Evolutionary conservation across 2,329 filamentous ascomycete species (phyloP).

Genomic region (Cladosporium sp.): DNA sequence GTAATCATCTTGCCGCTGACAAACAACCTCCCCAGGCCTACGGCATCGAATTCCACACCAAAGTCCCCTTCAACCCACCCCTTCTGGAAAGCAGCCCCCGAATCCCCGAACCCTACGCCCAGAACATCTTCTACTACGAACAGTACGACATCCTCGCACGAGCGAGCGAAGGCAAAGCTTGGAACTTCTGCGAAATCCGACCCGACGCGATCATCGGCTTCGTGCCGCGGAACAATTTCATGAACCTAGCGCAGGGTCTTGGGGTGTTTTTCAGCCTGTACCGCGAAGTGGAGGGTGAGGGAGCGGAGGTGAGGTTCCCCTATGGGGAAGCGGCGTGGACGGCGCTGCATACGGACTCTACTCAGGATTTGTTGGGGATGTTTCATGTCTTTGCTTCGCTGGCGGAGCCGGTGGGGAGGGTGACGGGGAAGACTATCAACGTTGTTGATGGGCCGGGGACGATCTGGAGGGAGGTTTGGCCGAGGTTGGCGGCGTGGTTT

Average conservation of each 20-base stretch:
- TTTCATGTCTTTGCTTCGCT: no score
- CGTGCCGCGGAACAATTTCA: slow-evolving; percentile 36
- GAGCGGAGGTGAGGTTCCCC: slow-evolving; percentile 35
- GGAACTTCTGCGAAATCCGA: slow-evolving; percentile 36
- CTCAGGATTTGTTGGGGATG: no score
- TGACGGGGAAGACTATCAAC: no score
- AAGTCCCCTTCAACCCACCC: slow-evolving; percentile 33
- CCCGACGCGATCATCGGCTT: slow-evolving; percentile 39
- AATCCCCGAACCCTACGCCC: slow-evolving; percentile 27
- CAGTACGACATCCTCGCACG: slow-evolving; percentile 34
- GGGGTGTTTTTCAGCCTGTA: slow-evolving; percentile 35
- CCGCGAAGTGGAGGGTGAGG: slow-evolving; percentile 33
- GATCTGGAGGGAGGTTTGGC: no score
- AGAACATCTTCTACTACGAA: slow-evolving; percentile 35
- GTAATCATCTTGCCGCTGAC: not conserved
- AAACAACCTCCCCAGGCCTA: slow-evolving; percentile 24
- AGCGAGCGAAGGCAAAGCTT: slow-evolving; percentile 30
- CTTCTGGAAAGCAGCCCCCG: slow-evolving; percentile 31
- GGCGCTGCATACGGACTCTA: no score
- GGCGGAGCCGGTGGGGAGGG: no score
- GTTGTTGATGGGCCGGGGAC: no score
- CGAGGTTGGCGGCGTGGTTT: no score
- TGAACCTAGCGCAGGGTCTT: slow-evolving; percentile 31
- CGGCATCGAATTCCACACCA: slow-evolving; percentile 40
- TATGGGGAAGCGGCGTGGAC: no score